These are phyloP conservation scores for Aegilops speltoides DNA, from an alignment of 176 grass and related monocot genomes.

Conservation along the genomic window DNA sequence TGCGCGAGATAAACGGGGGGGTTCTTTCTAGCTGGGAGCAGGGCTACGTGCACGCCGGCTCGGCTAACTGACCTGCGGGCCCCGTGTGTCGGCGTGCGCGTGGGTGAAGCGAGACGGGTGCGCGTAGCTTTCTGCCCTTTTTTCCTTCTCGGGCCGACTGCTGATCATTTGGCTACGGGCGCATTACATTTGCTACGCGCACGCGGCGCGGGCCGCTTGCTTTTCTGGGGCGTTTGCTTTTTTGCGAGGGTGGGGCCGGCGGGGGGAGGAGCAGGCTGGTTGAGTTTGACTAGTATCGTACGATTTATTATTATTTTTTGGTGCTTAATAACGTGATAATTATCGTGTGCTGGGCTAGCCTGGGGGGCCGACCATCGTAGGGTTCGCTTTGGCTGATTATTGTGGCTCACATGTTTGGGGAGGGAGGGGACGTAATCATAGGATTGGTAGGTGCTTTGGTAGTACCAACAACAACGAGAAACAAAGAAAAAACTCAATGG, in stretches of 20 bases:
- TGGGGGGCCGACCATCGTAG: neutral
- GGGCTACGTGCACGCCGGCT: accelerated
- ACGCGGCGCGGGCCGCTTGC: neutral
- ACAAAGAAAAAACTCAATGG: too few relatives aligned
- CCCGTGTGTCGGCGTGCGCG: neutral
- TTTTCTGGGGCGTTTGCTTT: neutral
- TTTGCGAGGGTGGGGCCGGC: neutral
- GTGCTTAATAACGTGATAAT: neutral
- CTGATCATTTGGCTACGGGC: neutral
- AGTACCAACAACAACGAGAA: neutral
- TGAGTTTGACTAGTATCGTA: slow-evolving; percentile 27
- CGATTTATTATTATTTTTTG: neutral
- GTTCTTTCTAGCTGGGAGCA: neutral
- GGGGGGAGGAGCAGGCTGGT: neutral
- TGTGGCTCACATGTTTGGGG: neutral
- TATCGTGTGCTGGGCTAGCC: neutral
- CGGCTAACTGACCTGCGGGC: accelerated
- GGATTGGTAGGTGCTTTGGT: neutral
- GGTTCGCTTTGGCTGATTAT: slow-evolving; percentile 1
- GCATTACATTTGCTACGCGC: slow-evolving; percentile 3
- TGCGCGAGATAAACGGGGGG: neutral
- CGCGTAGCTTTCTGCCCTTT: too few relatives aligned
- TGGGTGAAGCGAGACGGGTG: too few relatives aligned
- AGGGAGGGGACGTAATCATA: neutral
- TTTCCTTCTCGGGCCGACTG: too few relatives aligned